Conservation (phyloP, 2,329 filamentous ascomycete genomes). For the Penicillium capsulatum region DNA sequence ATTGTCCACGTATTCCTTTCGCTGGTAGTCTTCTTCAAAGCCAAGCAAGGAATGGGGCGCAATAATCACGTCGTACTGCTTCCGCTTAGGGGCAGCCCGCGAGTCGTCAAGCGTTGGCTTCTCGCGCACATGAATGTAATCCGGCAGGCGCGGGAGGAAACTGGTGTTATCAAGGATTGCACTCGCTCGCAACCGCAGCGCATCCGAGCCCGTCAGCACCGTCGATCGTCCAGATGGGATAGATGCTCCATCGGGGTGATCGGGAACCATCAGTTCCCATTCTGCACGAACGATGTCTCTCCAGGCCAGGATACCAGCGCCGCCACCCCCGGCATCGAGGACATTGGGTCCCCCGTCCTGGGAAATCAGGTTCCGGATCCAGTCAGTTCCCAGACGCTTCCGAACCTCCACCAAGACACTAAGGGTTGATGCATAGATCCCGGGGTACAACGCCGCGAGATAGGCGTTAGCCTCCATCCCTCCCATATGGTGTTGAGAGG, state of each 20-base stretch:
- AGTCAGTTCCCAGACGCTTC: slow-evolving; percentile 55
- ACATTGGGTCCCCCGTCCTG: slow-evolving; percentile 56
- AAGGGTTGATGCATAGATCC: slow-evolving; percentile 56
- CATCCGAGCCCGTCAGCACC: slow-evolving; percentile 71
- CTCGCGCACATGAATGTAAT: slow-evolving; percentile 66
- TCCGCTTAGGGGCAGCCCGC: slow-evolving; percentile 55
- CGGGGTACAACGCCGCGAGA: slow-evolving; percentile 57
- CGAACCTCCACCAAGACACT: slow-evolving; percentile 57
- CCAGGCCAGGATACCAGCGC: slow-evolving; percentile 60
- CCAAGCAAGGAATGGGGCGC: slow-evolving; percentile 79
- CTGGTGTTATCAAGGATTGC: slow-evolving; percentile 80
- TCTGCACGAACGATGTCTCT: slow-evolving; percentile 73
- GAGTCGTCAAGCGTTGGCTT: slow-evolving; percentile 57
- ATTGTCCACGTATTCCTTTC: slow-evolving; percentile 77
- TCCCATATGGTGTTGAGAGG: slow-evolving; percentile 54
- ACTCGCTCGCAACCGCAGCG: slow-evolving; percentile 70
- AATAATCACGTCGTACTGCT: slow-evolving; percentile 84
- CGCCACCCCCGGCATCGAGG: slow-evolving; percentile 59
- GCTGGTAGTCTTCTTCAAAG: slow-evolving; percentile 68
- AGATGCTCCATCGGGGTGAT: slow-evolving; percentile 38
- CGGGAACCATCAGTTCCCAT: slow-evolving; percentile 64
- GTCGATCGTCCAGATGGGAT: slow-evolving; percentile 64
- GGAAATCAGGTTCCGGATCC: slow-evolving; percentile 54
- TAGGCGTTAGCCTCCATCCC: slow-evolving; percentile 60
- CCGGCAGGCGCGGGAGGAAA: slow-evolving; percentile 86